phyloP scores from a whole-genome alignment of 1,284 basidiomycete species.

The Cutaneotrichosporon sp. region DNA sequence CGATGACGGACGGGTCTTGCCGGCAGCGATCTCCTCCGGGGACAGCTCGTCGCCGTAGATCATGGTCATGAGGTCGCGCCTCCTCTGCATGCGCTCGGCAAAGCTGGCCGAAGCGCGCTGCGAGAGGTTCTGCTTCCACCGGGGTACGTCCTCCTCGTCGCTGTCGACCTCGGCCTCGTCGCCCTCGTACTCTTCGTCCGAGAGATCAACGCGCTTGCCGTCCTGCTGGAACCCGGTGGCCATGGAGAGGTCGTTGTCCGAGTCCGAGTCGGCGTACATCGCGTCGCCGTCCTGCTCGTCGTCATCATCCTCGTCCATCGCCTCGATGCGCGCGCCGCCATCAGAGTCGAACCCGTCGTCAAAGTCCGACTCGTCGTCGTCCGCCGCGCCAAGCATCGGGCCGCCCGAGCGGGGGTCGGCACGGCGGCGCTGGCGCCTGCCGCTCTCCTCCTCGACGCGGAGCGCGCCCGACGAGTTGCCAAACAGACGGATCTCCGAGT shows the following conservation, averaged over 20 bases:
- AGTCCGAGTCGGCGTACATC: slow-evolving; percentile 78
- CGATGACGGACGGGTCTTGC: slow-evolving; percentile 49
- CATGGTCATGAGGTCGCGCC: slow-evolving; percentile 78
- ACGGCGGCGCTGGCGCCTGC: slow-evolving; percentile 30
- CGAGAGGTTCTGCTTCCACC: slow-evolving; percentile 77
- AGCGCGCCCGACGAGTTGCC: slow-evolving; percentile 71
- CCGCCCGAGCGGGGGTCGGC: slow-evolving; percentile 46
- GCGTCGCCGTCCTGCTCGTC: slow-evolving; percentile 54
- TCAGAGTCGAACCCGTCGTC: slow-evolving; percentile 42
- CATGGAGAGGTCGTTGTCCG: slow-evolving; percentile 54
- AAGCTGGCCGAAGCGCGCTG: slow-evolving; percentile 63
- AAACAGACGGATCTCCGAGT: slow-evolving; percentile 82
- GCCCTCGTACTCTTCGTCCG: slow-evolving; percentile 46
- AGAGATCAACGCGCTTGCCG: slow-evolving; percentile 51
- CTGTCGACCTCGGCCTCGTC: slow-evolving; percentile 52
- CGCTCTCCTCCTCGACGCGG: slow-evolving; percentile 40
- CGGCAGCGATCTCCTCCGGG: slow-evolving; percentile 68
- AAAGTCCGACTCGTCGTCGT: slow-evolving; percentile 46
- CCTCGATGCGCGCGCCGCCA: slow-evolving; percentile 37
- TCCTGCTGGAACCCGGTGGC: slow-evolving; percentile 54
- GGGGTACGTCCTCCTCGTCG: slow-evolving; percentile 59
- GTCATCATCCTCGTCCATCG: slow-evolving; percentile 48
- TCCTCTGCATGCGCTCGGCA: slow-evolving; percentile 55
- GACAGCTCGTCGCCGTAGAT: slow-evolving; percentile 76
- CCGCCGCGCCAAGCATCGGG: slow-evolving; percentile 48